phyloP scores from a whole-genome alignment of 139 green algal genomes.

The Picocystis salinarum region DNA sequence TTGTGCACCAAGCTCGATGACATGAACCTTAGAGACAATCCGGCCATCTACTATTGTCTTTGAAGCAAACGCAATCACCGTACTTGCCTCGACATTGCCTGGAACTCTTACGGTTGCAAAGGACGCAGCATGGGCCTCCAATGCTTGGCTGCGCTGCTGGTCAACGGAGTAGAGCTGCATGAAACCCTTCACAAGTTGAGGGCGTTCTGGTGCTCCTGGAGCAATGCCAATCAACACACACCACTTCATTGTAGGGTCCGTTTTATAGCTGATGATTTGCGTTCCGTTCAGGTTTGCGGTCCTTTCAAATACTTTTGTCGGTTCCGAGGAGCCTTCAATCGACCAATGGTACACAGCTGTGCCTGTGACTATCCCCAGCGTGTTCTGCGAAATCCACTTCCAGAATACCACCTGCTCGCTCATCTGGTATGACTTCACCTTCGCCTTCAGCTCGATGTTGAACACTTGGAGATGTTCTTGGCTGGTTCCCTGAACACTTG shows the following conservation, averaged over 20 bases:
- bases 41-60: slow-evolving; percentile 74
- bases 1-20: slow-evolving; percentile 86
- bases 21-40: slow-evolving; percentile 86
- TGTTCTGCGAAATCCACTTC: slow-evolving; percentile 77
- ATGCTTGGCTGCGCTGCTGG: slow-evolving; percentile 78
- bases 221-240: slow-evolving; percentile 93
- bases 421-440: slow-evolving; percentile 92
- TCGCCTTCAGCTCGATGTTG: slow-evolving; percentile 94
- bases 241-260: slow-evolving; percentile 79
- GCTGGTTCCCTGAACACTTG: slow-evolving; percentile 17
- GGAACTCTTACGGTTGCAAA: slow-evolving; percentile 62
- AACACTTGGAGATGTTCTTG: slow-evolving; percentile 84
- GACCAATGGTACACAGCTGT: slow-evolving; percentile 91
- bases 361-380: slow-evolving; percentile 81
- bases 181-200: slow-evolving; percentile 85
- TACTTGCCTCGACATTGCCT: slow-evolving; percentile 27
- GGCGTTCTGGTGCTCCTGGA: slow-evolving; percentile 71
- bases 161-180: slow-evolving; percentile 98
- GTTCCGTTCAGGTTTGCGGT: slow-evolving; percentile 80
- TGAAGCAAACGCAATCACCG: slow-evolving; percentile 87
- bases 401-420: slow-evolving; percentile 86
- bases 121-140: slow-evolving; percentile 88
- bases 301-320: slow-evolving; percentile 91
- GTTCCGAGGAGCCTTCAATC: slow-evolving; percentile 39
- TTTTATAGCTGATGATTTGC: slow-evolving; percentile 95